These are phyloP conservation scores for Danielia oregonensis DNA, from an alignment of 805 yeast species.

Conservation along the genomic window DNA sequence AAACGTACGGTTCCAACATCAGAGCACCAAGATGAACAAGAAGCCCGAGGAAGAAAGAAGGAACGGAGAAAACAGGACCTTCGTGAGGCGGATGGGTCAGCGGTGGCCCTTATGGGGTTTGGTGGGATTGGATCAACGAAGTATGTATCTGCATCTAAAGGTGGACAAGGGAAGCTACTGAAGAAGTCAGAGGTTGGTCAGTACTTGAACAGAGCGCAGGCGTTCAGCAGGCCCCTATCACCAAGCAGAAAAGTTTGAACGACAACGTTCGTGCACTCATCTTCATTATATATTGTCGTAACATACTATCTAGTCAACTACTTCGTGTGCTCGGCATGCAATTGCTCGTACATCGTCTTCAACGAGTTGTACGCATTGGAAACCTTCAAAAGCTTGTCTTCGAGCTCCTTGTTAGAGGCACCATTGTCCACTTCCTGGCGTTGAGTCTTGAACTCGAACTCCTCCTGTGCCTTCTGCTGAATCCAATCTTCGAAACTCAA, in stretches of 20 bases:
- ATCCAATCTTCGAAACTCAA: slow-evolving; percentile 49
- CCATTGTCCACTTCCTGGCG: neutral
- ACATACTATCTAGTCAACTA: slow-evolving; percentile 4
- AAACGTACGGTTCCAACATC: neutral
- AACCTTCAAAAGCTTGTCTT: slow-evolving; percentile 45
- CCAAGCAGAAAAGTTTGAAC: slow-evolving; percentile 30
- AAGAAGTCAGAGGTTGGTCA: slow-evolving; percentile 50
- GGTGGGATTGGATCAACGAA: slow-evolving; percentile 51
- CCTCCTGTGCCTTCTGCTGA: slow-evolving; percentile 46
- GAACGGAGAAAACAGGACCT: slow-evolving; percentile 13
- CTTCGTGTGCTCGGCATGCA: slow-evolving; percentile 48
- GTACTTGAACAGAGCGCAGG: slow-evolving; percentile 56
- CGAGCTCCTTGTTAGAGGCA: slow-evolving; percentile 32
- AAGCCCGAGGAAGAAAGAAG: neutral
- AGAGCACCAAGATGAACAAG: neutral
- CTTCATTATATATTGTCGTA: no score
- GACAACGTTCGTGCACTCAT: neutral
- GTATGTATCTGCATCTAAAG: slow-evolving; percentile 47
- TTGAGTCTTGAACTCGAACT: slow-evolving; percentile 41
- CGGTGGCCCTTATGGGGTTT: slow-evolving; percentile 56
- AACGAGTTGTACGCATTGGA: slow-evolving; percentile 58
- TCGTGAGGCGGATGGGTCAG: slow-evolving; percentile 23
- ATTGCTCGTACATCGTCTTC: slow-evolving; percentile 56
- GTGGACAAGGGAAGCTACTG: slow-evolving; percentile 39
- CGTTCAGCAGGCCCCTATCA: slow-evolving; percentile 53